phyloP scores from a whole-genome alignment of 202 grass and related monocot genomes.

The Zoysia matrella region DNA sequence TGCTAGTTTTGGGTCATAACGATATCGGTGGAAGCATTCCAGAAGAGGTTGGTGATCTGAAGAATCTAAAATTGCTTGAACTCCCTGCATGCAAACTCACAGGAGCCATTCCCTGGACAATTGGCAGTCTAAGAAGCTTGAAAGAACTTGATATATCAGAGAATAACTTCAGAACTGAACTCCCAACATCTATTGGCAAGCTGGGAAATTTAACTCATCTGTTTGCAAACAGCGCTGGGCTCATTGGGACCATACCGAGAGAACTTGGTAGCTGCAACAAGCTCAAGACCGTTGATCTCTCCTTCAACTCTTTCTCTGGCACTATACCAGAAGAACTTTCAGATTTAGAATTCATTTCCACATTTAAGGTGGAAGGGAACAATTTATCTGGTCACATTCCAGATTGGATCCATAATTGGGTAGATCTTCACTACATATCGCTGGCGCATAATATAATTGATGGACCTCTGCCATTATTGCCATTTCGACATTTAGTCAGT shows the following conservation, averaged over 20 bases:
- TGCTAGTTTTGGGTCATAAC: constrained; percentile 74
- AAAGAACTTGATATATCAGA: constrained; percentile 90
- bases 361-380: constrained; percentile 81
- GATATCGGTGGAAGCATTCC: constrained; percentile 71
- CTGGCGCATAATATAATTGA: constrained; percentile 71
- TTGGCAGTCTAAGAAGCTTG: constrained; percentile 71
- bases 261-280: constrained; percentile 82
- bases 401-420: constrained; percentile 82
- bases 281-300: constrained; percentile 64
- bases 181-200: constrained; percentile 66
- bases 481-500: constrained; percentile 57
- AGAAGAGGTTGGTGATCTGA: constrained; percentile 69
- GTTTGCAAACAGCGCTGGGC: constrained; percentile 66
- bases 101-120: constrained; percentile 64
- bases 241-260: constrained; percentile 71
- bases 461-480: constrained; percentile 69
- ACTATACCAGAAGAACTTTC: constrained; percentile 72
- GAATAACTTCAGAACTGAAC: constrained; percentile 71
- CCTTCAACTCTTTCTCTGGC: constrained; percentile 71
- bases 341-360: constrained; percentile 53
- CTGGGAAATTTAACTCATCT: constrained; percentile 65
- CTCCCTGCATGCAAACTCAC: constrained; percentile 70
- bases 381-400: constrained; percentile 76
- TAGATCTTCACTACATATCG: constrained; percentile 54
- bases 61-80: constrained; percentile 64